phyloP scores from a whole-genome alignment of 345 rosid species.

The Rhizophora mangle region DNA sequence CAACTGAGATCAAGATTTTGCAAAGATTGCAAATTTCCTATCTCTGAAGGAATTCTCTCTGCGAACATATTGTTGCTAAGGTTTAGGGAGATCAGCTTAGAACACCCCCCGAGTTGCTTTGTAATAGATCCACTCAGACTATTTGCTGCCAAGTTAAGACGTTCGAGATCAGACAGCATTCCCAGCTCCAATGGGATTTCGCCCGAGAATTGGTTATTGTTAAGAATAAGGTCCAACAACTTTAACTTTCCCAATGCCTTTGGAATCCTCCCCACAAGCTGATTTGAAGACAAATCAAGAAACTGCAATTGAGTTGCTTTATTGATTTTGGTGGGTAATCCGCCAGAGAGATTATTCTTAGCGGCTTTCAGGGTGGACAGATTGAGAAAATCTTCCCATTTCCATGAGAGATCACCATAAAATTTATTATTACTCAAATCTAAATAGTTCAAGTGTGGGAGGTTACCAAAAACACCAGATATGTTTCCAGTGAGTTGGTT shows the following conservation, averaged over 20 bases:
- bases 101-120: not conserved
- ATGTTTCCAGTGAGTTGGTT: slow-evolving; percentile 33
- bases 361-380: slow-evolving; percentile 22
- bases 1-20: not conserved
- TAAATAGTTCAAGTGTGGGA: slow-evolving; percentile 22
- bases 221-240: slow-evolving; percentile 2
- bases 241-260: not conserved
- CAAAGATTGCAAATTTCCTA: not conserved
- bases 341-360: slow-evolving; percentile 22
- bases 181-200: slow-evolving; percentile 23
- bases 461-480: slow-evolving; percentile 23
- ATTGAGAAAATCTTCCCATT: slow-evolving; percentile 28
- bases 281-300: slow-evolving; percentile 15
- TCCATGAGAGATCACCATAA: slow-evolving; percentile 29
- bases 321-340: slow-evolving; percentile 23
- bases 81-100: not conserved
- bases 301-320: slow-evolving; percentile 12
- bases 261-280: slow-evolving; percentile 11
- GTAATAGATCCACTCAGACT: slow-evolving; percentile 28
- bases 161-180: slow-evolving; percentile 12
- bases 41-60: not conserved
- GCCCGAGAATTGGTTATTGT: slow-evolving; percentile 18
- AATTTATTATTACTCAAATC: slow-evolving; percentile 34
- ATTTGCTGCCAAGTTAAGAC: slow-evolving; percentile 22
- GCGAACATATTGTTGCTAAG: not conserved